phyloP scores from a whole-genome alignment of 148 eudicot genomes.

The Cornus florida region DNA sequence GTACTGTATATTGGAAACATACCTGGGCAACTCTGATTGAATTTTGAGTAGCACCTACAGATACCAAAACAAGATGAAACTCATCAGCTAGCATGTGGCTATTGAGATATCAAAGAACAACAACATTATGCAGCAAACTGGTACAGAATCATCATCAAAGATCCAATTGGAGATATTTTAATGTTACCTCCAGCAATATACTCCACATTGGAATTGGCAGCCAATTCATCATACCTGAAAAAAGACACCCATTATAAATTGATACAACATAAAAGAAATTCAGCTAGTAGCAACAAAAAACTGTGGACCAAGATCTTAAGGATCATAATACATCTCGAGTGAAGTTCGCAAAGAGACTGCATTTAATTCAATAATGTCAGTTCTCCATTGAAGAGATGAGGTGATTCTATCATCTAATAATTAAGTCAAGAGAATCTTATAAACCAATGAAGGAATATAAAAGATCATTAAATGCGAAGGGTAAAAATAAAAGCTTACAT shows the following conservation, averaged over 20 bases:
- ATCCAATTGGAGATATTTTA: not conserved
- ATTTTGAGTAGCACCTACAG: constrained; percentile 94
- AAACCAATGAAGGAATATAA: not conserved
- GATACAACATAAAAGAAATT: not conserved
- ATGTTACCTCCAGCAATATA: constrained; percentile 93
- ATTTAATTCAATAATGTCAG: not conserved
- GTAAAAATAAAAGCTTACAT: constrained; percentile 51
- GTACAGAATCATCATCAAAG: not conserved
- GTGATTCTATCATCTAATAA: not conserved
- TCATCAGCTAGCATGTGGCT: not conserved
- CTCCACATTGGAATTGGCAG: constrained; percentile 74
- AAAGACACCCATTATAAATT: not conserved
- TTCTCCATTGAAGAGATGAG: not conserved
- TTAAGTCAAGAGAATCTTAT: not conserved
- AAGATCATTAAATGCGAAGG: not conserved
- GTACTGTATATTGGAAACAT: constrained; percentile 1
- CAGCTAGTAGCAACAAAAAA: not conserved
- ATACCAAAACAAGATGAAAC: not conserved
- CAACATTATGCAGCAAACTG: not conserved
- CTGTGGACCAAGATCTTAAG: not conserved
- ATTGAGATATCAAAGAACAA: not conserved
- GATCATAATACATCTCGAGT: too few relatives aligned
- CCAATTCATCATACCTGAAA: constrained; percentile 85
- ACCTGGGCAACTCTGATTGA: constrained; percentile 97
- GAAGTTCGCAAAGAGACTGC: not conserved